Evolutionary conservation across 257 asterid genomes (phyloP).

Genomic region (Nicotiana tomentosiformis): DNA sequence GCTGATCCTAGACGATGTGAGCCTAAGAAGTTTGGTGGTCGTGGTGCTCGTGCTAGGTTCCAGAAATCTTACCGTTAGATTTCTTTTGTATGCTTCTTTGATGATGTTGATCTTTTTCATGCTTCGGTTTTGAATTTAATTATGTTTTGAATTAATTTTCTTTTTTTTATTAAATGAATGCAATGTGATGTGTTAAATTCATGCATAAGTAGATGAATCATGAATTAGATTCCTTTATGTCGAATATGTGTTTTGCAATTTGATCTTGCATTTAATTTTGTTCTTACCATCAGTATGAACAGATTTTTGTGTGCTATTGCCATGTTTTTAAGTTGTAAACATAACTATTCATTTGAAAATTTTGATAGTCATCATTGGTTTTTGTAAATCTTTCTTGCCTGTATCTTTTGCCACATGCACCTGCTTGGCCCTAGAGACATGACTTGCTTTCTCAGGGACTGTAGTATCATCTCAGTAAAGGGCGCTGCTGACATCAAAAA

Average conservation of each 20-base stretch:
- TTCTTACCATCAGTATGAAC: neutral
- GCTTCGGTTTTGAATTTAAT: neutral
- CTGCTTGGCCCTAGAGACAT: neutral
- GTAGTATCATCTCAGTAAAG: neutral
- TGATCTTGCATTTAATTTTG: neutral
- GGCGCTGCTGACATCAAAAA: neutral
- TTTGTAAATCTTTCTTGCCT: too few species aligned
- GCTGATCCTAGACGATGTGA: slow-evolving; percentile 7
- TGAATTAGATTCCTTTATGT: neutral
- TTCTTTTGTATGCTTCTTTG: neutral
- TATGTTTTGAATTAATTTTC: neutral
- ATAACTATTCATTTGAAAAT: too few species aligned
- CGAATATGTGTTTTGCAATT: neutral
- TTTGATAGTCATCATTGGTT: neutral
- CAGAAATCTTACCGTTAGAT: slow-evolving; percentile 5
- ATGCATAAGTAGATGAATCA: neutral
- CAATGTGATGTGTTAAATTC: neutral
- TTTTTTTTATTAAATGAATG: neutral
- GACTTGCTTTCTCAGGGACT: neutral
- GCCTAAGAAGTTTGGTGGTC: slow-evolving; percentile 9
- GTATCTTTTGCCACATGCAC: too few species aligned
- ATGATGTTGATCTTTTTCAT: neutral
- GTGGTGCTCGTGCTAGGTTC: slow-evolving; percentile 8
- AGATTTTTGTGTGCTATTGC: neutral
- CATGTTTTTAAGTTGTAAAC: neutral